Evolutionary conservation across 768 basidiomycete species (phyloP).

Genomic region (Termitomyces sp.): DNA sequence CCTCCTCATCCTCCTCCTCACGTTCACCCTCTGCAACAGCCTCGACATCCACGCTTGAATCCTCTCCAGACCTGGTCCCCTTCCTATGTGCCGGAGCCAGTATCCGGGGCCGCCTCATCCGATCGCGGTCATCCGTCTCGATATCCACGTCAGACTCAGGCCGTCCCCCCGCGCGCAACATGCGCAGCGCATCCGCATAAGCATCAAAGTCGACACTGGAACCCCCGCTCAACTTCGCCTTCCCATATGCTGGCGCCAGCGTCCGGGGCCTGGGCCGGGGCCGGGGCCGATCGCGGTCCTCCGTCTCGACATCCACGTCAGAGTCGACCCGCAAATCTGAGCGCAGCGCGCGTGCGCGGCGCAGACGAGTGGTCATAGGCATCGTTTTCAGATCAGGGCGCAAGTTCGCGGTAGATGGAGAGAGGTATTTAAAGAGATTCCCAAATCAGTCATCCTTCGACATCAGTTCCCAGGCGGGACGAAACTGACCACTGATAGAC

Average conservation of each 20-base stretch:
- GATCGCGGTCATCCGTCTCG: constrained; percentile 5
- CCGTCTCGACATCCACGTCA: constrained; percentile 13
- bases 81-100: neutral
- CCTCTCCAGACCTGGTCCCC: constrained; percentile 28
- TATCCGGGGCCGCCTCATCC: neutral
- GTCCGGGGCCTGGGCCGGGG: no score
- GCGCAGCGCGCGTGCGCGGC: constrained; percentile 8
- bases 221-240: no score
- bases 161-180: no score
- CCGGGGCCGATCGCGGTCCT: constrained; percentile 1
- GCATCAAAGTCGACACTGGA: no score
- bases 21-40: constrained; percentile 36
- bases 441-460: constrained; percentile 13
- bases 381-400: neutral
- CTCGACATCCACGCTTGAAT: constrained; percentile 29
- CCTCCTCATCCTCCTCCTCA: constrained; percentile 27
- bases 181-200: no score
- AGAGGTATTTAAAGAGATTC: neutral
- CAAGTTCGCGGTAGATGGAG: neutral
- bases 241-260: neutral
- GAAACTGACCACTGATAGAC: constrained; percentile 9
- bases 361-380: constrained; percentile 14
- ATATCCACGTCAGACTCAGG: constrained; percentile 15
- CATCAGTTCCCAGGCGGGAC: constrained; percentile 18
- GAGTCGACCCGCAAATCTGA: constrained; percentile 10